A percentile compares a stretch with the other conserved stretches of the same genome.
Evolutionary conservation across 139 green algal genomes (phyloP).

Genomic region (Chlorella ohadii): DNA sequence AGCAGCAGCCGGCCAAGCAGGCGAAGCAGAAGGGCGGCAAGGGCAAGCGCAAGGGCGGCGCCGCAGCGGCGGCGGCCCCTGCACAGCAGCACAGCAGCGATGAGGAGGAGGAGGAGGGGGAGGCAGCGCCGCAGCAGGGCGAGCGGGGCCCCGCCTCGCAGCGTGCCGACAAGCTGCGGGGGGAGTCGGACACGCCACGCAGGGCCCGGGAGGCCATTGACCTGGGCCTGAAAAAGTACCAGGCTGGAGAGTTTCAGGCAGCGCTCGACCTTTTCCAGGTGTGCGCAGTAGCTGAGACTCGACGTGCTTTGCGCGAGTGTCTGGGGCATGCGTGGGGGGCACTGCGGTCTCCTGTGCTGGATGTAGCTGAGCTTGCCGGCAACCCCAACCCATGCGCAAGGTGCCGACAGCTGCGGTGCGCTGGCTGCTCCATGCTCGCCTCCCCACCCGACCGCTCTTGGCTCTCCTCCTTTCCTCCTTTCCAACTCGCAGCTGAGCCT

Average conservation of each 20-base stretch:
- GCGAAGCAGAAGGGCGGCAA: background rate
- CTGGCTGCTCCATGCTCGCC: no score
- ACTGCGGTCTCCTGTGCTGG: no score
- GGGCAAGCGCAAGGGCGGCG: no score
- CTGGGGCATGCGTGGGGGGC: no score
- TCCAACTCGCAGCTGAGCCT: background rate
- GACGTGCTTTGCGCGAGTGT: no score
- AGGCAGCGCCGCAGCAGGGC: background rate
- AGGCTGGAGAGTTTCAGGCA: conserved; percentile 16
- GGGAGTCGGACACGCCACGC: conserved; percentile 45
- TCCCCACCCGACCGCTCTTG: no score
- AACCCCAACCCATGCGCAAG: no score
- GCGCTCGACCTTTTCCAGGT: conserved; percentile 72
- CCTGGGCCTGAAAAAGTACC: conserved; percentile 59
- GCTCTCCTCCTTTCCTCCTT: no score
- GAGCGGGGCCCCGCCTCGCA: background rate
- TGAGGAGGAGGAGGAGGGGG: background rate
- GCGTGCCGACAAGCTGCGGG: conserved; percentile 3
- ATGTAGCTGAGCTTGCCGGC: no score
- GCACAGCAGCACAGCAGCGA: background rate
- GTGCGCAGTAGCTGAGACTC: no score
- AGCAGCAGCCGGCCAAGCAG: background rate
- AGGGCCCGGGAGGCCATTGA: conserved; percentile 72
- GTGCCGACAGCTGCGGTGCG: conserved; percentile 66
- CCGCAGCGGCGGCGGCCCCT: background rate